Base-by-base conservation (phyloP, 1,139 yeast species). In the Pichia inconspicua region DNA sequence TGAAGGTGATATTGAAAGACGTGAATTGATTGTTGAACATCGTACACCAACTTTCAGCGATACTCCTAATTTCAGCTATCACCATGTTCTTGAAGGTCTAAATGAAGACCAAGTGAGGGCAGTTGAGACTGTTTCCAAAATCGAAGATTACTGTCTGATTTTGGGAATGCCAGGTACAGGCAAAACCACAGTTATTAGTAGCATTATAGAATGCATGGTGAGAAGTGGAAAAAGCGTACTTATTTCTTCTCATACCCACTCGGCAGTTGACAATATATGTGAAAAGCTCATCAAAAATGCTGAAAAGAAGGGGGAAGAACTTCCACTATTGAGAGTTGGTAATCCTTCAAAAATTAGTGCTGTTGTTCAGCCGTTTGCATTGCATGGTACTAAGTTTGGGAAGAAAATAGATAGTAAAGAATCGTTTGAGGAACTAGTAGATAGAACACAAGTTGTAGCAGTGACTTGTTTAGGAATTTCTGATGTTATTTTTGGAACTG, bases 161-260 rank as follows among this genome's bases (percentile, higher is more conserved):
- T 68, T 90, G 49, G 99, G 99, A 1, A 92, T 94, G 98, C 98
- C 98, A 0, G 99, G 99, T 2, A 92, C 98, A 0, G 99, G 99
- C 15, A 92, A 94, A 62, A 92, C 98, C 0, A 90, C 97, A 0
- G 84, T 90, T 0, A 87, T 92, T 51, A 87, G 95, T 0, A 82
- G 83, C 43, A 63, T 92, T 15, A 83, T 90, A 42, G 72, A 75
- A 50, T 67, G 75, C 38, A 66, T 92, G 35, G 84, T 83, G 0
- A 65, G 66, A 1, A 73, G 73, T 36, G 80, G 79, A 1, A 84
- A 85, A 58, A 71, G 86, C 0, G 84, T 92, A 0, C 68, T 92
- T 40, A 67, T 94, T 44, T 78, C 97, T 0, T 86, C 96, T 0
- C 89, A 87, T 61, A 92, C 99, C 0, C 95, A 92, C 62, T 85